Evolutionary conservation across 139 green algal genomes (phyloP).

Genomic region (Gonium pectorale): DNA sequence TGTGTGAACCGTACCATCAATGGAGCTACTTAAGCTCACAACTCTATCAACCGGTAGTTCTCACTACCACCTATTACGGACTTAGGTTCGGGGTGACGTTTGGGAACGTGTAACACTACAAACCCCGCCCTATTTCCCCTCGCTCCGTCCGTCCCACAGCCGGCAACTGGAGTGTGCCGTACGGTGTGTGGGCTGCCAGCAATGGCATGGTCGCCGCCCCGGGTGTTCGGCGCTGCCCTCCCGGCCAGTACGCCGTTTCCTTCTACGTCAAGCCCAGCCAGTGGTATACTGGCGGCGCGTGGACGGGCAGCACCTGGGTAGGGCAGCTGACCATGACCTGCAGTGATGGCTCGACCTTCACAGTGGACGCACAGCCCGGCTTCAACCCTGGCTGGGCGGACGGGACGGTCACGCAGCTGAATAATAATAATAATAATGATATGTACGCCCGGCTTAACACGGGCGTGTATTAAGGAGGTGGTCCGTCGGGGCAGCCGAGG

Average conservation of each 20-base stretch:
- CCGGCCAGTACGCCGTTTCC: not conserved
- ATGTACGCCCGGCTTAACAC: too few relatives aligned
- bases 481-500: too few relatives aligned
- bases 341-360: not conserved
- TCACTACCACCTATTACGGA: too few relatives aligned
- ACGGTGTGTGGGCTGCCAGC: not conserved
- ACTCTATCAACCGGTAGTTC: too few relatives aligned
- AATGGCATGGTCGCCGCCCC: not conserved
- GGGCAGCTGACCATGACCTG: not conserved
- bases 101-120: too few relatives aligned
- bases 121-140: too few relatives aligned
- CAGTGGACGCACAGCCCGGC: not conserved
- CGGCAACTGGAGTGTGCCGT: not conserved
- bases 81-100: too few relatives aligned
- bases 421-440: too few relatives aligned
- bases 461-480: too few relatives aligned
- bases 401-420: not conserved
- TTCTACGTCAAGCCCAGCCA: not conserved
- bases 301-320: not conserved
- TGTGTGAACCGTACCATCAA: too few relatives aligned
- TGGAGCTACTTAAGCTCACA: too few relatives aligned
- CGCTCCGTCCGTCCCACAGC: not conserved
- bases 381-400: not conserved
- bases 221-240: not conserved
- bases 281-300: not conserved